Percentiles rank a stretch among this genome's conserved stretches.
Conservation (phyloP, 1,139 yeast genomes). For the Arxiozyma heterogenica region DNA sequence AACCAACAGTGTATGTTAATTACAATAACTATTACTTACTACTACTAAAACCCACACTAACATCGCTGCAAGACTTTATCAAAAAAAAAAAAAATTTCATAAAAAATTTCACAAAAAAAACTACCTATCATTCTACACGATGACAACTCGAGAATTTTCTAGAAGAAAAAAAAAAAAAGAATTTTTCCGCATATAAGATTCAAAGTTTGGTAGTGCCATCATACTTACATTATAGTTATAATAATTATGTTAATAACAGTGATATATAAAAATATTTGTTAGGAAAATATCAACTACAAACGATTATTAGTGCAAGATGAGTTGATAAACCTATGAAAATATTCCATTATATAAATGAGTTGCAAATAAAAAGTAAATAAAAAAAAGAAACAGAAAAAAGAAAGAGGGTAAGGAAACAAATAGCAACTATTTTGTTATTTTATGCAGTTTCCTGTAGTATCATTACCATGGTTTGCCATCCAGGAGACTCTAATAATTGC, state of each 20-base stretch:
- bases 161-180: background rate
- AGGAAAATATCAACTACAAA: background rate
- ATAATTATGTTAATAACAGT: too few species aligned
- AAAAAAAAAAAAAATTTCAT: too few species aligned
- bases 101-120: too few species aligned
- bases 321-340: background rate
- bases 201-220: background rate
- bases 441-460: conserved; percentile 26
- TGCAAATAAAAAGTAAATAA: too few species aligned
- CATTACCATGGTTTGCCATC: conserved; percentile 32
- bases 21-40: background rate
- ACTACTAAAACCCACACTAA: too few species aligned
- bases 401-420: background rate
- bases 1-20: background rate
- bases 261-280: too few species aligned
- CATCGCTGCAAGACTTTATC: background rate
- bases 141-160: background rate
- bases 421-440: background rate
- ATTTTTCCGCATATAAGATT: background rate
- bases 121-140: background rate
- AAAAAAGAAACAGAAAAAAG: background rate
- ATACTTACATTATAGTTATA: too few species aligned
- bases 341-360: too few species aligned
- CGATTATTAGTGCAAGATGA: background rate
- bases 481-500: conserved; percentile 34